Evolutionary conservation across 805 yeast species (phyloP).

Genomic region (Wickerhamiella australiensis): DNA sequence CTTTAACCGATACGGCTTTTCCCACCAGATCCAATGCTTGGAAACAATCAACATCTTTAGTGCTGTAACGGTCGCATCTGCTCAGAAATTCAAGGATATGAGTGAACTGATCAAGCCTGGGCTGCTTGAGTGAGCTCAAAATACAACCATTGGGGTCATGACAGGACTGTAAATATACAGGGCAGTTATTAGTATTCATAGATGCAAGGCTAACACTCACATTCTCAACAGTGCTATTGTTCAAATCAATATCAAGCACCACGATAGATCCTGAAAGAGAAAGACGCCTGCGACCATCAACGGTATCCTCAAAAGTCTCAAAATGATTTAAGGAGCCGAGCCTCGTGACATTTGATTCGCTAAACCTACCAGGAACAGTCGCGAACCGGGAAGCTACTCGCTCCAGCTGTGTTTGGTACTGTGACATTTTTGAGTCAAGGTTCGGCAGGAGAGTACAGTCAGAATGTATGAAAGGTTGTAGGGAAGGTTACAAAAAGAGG

Average conservation of each 20-base stretch:
- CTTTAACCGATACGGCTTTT: constrained; percentile 21
- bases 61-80: constrained; percentile 28
- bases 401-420: constrained; percentile 21
- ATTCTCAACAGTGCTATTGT: constrained; percentile 18
- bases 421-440: neutral
- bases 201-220: constrained; percentile 25
- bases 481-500: no score
- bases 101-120: constrained; percentile 28
- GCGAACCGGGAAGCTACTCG: constrained; percentile 21
- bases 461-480: neutral
- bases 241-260: constrained; percentile 27
- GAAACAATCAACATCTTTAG: constrained; percentile 29
- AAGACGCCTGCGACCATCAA: constrained; percentile 26
- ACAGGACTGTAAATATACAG: constrained; percentile 20
- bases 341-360: constrained; percentile 27
- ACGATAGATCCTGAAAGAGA: constrained; percentile 31
- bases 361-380: constrained; percentile 28
- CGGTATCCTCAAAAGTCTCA: constrained; percentile 30
- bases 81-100: constrained; percentile 26
- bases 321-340: constrained; percentile 27
- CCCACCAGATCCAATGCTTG: constrained; percentile 26
- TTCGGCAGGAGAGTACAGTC: neutral
- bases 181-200: constrained; percentile 15
- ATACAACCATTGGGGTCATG: constrained; percentile 23
- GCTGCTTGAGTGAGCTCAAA: constrained; percentile 22